These are phyloP conservation scores for Aspergillus olivimuriae DNA, from an alignment of 495 filamentous ascomycete species.

Conservation along the genomic window DNA sequence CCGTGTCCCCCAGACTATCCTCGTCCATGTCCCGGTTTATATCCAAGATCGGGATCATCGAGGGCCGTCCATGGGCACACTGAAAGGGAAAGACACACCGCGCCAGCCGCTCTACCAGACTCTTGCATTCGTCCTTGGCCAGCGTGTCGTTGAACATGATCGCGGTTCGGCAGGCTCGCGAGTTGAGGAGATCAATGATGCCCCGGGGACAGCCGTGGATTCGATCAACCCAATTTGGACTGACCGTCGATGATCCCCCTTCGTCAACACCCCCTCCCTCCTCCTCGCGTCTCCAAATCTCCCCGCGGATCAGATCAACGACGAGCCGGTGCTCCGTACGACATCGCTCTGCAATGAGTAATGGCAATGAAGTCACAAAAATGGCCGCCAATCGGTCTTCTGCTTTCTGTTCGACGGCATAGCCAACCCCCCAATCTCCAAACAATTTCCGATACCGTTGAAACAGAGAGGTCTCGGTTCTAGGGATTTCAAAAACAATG, in stretches of 20 bases:
- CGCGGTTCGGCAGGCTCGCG: slow-evolving; percentile 80
- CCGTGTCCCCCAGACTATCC: not conserved
- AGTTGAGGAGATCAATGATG: slow-evolving; percentile 84
- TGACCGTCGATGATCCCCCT: not conserved
- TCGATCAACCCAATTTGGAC: slow-evolving; percentile 50
- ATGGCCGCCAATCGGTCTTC: slow-evolving; percentile 23
- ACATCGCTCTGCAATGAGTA: slow-evolving; percentile 69
- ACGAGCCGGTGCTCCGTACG: slow-evolving; percentile 62
- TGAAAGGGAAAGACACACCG: slow-evolving; percentile 81
- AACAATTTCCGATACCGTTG: slow-evolving; percentile 49
- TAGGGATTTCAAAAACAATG: slow-evolving; percentile 55
- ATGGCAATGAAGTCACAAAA: slow-evolving; percentile 54
- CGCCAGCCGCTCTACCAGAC: slow-evolving; percentile 55
- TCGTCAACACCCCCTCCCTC: slow-evolving; percentile 13
- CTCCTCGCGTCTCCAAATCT: slow-evolving; percentile 56
- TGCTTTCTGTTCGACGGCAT: slow-evolving; percentile 25
- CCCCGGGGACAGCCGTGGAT: slow-evolving; percentile 65
- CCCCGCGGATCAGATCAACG: slow-evolving; percentile 64
- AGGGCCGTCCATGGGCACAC: slow-evolving; percentile 81
- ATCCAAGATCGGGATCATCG: slow-evolving; percentile 67
- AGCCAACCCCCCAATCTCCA: slow-evolving; percentile 65
- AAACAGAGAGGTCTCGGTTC: slow-evolving; percentile 53
- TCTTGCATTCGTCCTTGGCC: slow-evolving; percentile 55
- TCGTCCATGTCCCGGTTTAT: slow-evolving; percentile 18
- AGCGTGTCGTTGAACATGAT: slow-evolving; percentile 96